Evolutionary conservation across 306 rosid genomes (phyloP).

Genomic region (Morella rubra): DNA sequence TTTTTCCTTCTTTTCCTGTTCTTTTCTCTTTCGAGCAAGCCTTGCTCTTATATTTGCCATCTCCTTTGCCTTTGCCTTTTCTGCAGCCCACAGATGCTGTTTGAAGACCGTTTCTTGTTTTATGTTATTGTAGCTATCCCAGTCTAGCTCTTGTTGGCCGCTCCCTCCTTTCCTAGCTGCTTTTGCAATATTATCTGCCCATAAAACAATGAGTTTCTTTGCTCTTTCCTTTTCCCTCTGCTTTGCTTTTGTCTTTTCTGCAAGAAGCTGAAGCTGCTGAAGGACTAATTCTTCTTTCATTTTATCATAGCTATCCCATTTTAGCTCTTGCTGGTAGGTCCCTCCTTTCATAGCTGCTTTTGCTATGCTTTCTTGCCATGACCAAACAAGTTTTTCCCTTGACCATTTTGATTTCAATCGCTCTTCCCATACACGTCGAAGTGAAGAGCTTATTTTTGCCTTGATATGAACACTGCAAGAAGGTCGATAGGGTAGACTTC

Average conservation of each 20-base stretch:
- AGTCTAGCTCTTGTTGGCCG: slow-evolving; percentile 58
- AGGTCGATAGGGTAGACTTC: slow-evolving; percentile 17
- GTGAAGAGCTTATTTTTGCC: slow-evolving; percentile 69
- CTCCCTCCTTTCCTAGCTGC: slow-evolving; percentile 73
- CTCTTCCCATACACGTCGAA: slow-evolving; percentile 56
- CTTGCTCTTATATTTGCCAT: slow-evolving; percentile 40
- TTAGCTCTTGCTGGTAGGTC: slow-evolving; percentile 51
- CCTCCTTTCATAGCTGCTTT: slow-evolving; percentile 74
- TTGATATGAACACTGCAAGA: slow-evolving; percentile 61
- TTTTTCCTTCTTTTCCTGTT: slow-evolving; percentile 27
- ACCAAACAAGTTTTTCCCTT: slow-evolving; percentile 42
- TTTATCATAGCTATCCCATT: slow-evolving; percentile 47
- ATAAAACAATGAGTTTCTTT: slow-evolving; percentile 33
- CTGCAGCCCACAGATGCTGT: slow-evolving; percentile 42
- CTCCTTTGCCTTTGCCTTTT: slow-evolving; percentile 56
- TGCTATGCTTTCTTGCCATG: slow-evolving; percentile 65
- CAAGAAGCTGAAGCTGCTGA: slow-evolving; percentile 31
- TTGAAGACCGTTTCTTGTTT: slow-evolving; percentile 44
- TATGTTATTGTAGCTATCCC: slow-evolving; percentile 72
- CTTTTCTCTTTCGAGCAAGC: slow-evolving; percentile 39
- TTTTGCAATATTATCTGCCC: slow-evolving; percentile 60
- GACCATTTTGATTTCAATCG: slow-evolving; percentile 49
- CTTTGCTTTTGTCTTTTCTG: slow-evolving; percentile 43
- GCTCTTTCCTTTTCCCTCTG: slow-evolving; percentile 25
- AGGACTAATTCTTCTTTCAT: slow-evolving; percentile 28